Evolutionary conservation across 2,329 filamentous ascomycete species (phyloP).

Genomic region (Fusarium ambrosium): DNA sequence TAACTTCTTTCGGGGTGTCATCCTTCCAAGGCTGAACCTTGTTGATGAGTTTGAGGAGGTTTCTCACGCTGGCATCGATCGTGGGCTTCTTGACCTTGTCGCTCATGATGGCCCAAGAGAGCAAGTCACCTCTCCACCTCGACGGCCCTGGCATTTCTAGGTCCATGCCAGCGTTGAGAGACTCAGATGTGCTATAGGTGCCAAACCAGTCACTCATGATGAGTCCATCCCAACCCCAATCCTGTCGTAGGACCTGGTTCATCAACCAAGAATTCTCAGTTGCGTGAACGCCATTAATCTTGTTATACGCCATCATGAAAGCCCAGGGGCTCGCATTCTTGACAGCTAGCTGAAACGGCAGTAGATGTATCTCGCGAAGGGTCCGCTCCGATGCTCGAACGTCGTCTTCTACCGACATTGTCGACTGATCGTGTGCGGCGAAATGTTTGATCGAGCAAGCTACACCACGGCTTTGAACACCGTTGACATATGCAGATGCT

Average conservation of each 20-base stretch:
- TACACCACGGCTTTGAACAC: constrained; percentile 54
- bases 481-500: constrained; percentile 48
- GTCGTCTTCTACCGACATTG: constrained; percentile 31
- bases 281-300: constrained; percentile 56
- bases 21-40: constrained; percentile 9
- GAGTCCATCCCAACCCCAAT: constrained; percentile 29
- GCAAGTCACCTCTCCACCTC: constrained; percentile 19
- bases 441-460: constrained; percentile 58
- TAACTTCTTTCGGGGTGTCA: background rate
- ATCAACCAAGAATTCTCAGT: constrained; percentile 30
- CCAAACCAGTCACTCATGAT: constrained; percentile 53
- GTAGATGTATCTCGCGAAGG: constrained; percentile 40
- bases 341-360: constrained; percentile 55
- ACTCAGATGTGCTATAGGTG: constrained; percentile 43
- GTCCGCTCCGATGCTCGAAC: constrained; percentile 21
- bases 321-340: constrained; percentile 53
- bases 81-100: constrained; percentile 30
- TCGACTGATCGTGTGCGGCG: constrained; percentile 54
- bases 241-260: constrained; percentile 50
- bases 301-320: constrained; percentile 48
- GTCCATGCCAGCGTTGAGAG: constrained; percentile 44
- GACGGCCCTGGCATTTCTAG: constrained; percentile 54
- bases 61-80: constrained; percentile 43
- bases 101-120: background rate
- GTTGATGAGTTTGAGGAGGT: constrained; percentile 27